Percentiles rank a stretch among this genome's conserved stretches.
Evolutionary conservation across 257 asterid species (phyloP).

Genomic region (Gentiana macrophylla): DNA sequence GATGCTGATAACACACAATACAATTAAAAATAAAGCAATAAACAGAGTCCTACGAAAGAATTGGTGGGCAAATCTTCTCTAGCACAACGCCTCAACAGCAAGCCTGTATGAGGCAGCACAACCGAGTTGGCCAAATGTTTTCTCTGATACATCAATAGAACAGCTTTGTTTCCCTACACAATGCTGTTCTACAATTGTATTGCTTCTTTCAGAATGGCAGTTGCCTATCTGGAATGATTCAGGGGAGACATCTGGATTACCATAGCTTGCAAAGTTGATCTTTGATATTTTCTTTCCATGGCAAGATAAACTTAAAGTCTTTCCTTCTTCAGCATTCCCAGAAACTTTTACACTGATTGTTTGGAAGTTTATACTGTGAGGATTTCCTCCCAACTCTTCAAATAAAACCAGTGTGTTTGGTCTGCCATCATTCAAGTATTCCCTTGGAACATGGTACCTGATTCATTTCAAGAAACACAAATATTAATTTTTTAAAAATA

Average conservation of each 20-base stretch:
- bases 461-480: neutral
- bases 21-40: neutral
- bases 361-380: constrained; percentile 8
- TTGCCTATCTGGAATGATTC: constrained; percentile 12
- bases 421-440: constrained; percentile 10
- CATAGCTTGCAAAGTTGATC: constrained; percentile 26
- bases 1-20: neutral
- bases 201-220: constrained; percentile 13
- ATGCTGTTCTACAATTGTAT: constrained; percentile 2
- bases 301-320: constrained; percentile 13
- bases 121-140: constrained; percentile 3
- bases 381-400: constrained; percentile 36
- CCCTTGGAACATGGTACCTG: constrained; percentile 38
- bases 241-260: constrained; percentile 8
- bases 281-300: constrained; percentile 12
- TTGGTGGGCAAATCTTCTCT: neutral
- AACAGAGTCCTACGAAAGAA: too few relatives aligned
- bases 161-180: constrained; percentile 21
- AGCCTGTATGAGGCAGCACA: constrained; percentile 6
- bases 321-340: constrained; percentile 18
- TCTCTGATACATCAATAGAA: constrained; percentile 10
- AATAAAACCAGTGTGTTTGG: constrained; percentile 24
- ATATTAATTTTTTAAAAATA: too few relatives aligned
- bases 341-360: constrained; percentile 9
- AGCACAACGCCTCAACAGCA: constrained; percentile 17